Conservation (phyloP, 495 filamentous ascomycete species). For the Cercophora newfieldiana region DNA sequence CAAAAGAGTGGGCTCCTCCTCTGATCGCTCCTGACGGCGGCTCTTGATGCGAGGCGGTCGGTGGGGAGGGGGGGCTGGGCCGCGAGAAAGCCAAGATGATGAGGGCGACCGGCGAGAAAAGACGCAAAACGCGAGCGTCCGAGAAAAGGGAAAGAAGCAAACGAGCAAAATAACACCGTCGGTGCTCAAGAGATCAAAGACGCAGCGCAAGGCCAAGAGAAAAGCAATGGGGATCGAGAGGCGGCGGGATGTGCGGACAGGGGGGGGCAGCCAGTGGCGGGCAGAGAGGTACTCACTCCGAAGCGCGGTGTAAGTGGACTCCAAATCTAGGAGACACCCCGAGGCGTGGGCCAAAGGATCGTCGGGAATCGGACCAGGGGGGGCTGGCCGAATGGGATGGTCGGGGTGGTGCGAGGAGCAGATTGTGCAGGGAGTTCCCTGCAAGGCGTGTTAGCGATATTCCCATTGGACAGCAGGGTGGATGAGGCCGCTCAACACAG, state of each 20-base stretch:
- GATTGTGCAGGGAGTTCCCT: slow-evolving; percentile 25
- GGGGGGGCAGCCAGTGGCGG: slow-evolving; percentile 13
- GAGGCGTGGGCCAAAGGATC: not conserved
- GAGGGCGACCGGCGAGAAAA: not conserved
- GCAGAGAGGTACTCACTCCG: slow-evolving; percentile 19
- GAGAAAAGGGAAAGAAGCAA: slow-evolving; percentile 7
- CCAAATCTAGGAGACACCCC: slow-evolving; percentile 2
- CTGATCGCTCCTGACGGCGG: slow-evolving; percentile 1
- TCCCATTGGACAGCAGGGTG: slow-evolving; percentile 29
- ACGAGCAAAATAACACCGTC: not conserved
- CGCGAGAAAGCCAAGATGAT: not conserved
- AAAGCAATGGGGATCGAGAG: slow-evolving; percentile 19
- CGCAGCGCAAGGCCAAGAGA: slow-evolving; percentile 13
- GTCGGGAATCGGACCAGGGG: slow-evolving; percentile 7
- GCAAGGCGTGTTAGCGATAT: slow-evolving; percentile 29
- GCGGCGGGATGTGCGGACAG: slow-evolving; percentile 13
- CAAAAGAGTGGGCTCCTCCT: not conserved
- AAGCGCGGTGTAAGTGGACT: slow-evolving; percentile 24
- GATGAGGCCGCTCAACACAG: slow-evolving; percentile 23
- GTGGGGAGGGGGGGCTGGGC: not conserved
- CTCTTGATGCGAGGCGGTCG: slow-evolving; percentile 11
- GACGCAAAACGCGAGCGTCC: not conserved
- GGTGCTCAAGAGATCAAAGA: not conserved
- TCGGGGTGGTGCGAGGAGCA: slow-evolving; percentile 16
- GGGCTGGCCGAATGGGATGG: slow-evolving; percentile 22